Base-by-base conservation (phyloP, 139 green algal species). In the Chlamydomonas schloesseri region DNA sequence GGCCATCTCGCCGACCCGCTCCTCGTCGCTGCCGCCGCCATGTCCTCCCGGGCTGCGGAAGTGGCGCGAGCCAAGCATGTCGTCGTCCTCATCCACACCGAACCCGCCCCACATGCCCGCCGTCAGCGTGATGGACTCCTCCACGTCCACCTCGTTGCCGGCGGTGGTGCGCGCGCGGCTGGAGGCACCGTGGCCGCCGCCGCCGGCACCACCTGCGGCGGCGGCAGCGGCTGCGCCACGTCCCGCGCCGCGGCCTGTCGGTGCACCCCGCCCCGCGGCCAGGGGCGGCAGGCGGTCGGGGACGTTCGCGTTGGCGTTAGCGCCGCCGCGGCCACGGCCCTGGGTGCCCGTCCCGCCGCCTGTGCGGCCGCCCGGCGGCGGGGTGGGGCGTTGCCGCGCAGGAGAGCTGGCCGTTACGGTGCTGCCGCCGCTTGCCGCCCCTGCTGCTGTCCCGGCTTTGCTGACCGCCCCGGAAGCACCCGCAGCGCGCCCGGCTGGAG, bases 81-180 rank as follows among this genome's bases (percentile, higher is more conserved):
- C 87, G 15, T 90, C 86, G 5, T 87, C 87, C 36, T 87, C 87
- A 62, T 90, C 79, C 42, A 90, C 71, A 34, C 87, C 87, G 64
- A 90, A 90, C 33, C 80, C 87, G 37, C 76, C 80, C 62, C 55
- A 81, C 29, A 74, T 13, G 10, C 78, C 78, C 9, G 70, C 53
- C 20, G 75, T 74, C 26, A 90, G 60, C 33, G 87, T 36, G 21
- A 79, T 53, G 3, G 75, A 82, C 73, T 90, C 87, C 60, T 90
- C 87, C 62, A 90, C 74, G 10, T 83, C 83, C 20, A 68, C 82
- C 58, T 76, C 82, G 37, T 23, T n/a, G 31, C 34, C 18, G 9
- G 60, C 20, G 28, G 11, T 11, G 28, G 73, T 26, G 50, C 73
- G 47, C 50, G 15, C 67, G 31, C 10, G 24, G 67, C 67, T 46